These are phyloP conservation scores for Paramecium caudatum DNA, from an alignment of 73 alveolate genomes.

Conservation along the genomic window DNA sequence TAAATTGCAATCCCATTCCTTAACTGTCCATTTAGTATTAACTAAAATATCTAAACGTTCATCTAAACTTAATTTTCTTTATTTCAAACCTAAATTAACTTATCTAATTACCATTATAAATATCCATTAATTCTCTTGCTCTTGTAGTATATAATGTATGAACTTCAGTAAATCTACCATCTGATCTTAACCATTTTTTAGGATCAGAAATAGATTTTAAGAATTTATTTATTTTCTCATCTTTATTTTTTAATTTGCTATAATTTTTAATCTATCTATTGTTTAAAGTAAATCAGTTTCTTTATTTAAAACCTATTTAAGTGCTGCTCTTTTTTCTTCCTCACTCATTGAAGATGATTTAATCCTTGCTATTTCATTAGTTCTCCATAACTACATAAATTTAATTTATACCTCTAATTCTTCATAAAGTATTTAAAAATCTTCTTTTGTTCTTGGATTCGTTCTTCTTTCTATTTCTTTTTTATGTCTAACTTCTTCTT, in stretches of 20 bases:
- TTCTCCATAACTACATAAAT: slow-evolving; percentile 82
- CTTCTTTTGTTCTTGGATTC: slow-evolving; percentile 98
- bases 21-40: slow-evolving; percentile 98
- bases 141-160: slow-evolving; percentile 97
- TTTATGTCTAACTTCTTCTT: slow-evolving; percentile 98
- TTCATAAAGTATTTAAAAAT: slow-evolving; percentile 95
- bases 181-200: slow-evolving; percentile 88
- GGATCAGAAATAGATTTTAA: slow-evolving; percentile 96
- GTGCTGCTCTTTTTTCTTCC: slow-evolving; percentile 89
- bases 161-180: slow-evolving; percentile 95
- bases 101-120: slow-evolving; percentile 86
- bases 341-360: slow-evolving; percentile 81
- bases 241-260: slow-evolving; percentile 93
- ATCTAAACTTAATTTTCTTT: slow-evolving; percentile 90
- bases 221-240: slow-evolving; percentile 95
- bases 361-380: slow-evolving; percentile 94
- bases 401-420: slow-evolving; percentile 90
- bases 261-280: slow-evolving; percentile 98
- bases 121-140: slow-evolving; percentile 98
- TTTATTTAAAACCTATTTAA: slow-evolving; percentile 95
- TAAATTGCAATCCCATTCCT: slow-evolving; percentile 98
- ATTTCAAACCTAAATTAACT: slow-evolving; percentile 71
- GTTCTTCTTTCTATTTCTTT: slow-evolving; percentile 98
- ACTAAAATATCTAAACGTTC: slow-evolving; percentile 97
- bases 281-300: slow-evolving; percentile 98